phyloP scores from a whole-genome alignment of 768 basidiomycete species.

The Krasilnikovozyma curviuscula region DNA sequence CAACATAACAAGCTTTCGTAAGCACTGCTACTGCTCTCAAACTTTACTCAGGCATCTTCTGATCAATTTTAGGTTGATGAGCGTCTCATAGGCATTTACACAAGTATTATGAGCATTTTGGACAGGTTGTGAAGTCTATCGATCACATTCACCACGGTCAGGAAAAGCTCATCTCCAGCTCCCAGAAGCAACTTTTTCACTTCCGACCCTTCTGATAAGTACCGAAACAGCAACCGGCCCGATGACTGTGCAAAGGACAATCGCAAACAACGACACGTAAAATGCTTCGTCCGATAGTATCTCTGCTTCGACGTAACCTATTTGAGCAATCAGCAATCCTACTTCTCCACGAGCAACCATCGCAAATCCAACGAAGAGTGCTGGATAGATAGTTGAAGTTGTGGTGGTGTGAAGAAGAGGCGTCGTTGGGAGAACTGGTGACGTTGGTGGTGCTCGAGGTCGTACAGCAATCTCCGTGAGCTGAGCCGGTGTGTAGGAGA shows the following conservation, averaged over 20 bases:
- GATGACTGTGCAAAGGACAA: constrained; percentile 36
- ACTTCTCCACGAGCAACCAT: constrained; percentile 54
- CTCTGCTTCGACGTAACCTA: constrained; percentile 2
- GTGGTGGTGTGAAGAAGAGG: constrained; percentile 12
- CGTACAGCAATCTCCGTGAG: neutral
- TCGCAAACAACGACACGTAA: constrained; percentile 21
- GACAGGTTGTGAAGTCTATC: too few relatives aligned
- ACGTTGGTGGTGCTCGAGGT: neutral
- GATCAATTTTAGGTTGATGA: too few relatives aligned
- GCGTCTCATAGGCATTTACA: too few relatives aligned
- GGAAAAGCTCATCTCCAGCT: constrained; percentile 17
- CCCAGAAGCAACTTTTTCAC: constrained; percentile 13
- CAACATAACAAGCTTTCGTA: too few relatives aligned
- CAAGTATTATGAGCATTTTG: too few relatives aligned
- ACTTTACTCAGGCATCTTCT: too few relatives aligned
- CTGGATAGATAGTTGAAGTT: constrained; percentile 18
- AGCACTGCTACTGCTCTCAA: too few relatives aligned
- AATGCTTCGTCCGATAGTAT: neutral
- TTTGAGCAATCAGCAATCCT: constrained; percentile 29
- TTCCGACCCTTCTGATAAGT: constrained; percentile 16
- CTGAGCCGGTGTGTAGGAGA: neutral
- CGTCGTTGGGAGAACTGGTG: neutral
- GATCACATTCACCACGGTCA: too few relatives aligned
- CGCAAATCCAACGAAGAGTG: constrained; percentile 35
- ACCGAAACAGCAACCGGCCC: constrained; percentile 29